These are phyloP conservation scores for Arabis hirsuta DNA, from an alignment of 345 rosid genomes.

Conservation along the genomic window DNA sequence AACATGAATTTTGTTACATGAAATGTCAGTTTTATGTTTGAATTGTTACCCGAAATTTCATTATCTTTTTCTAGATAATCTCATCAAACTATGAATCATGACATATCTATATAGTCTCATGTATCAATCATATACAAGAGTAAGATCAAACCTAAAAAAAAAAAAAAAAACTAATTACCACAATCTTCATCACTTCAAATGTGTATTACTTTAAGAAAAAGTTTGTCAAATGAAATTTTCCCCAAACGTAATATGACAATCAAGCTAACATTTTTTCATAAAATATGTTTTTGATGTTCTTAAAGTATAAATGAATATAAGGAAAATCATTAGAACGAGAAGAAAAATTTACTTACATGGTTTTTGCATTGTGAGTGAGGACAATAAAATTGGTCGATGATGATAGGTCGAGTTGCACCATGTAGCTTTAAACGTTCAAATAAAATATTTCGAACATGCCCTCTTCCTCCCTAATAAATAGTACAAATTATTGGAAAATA, in stretches of 20 bases:
- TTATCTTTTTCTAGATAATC: neutral
- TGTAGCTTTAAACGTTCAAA: conserved; percentile 43
- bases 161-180: neutral
- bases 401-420: conserved; percentile 48
- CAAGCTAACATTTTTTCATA: neutral
- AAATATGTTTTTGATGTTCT: neutral
- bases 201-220: neutral
- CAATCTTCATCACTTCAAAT: neutral
- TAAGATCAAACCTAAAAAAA: neutral
- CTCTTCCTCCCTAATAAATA: conserved; percentile 55
- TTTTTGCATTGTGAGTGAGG: conserved; percentile 49
- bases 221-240: neutral
- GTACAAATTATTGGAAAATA: neutral
- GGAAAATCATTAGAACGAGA: neutral
- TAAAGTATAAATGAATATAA: neutral
- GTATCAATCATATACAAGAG: neutral
- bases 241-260: too few species aligned
- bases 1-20: neutral
- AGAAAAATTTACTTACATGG: conserved; percentile 37
- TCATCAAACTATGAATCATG: neutral
- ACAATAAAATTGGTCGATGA: conserved; percentile 62
- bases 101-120: neutral
- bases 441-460: conserved; percentile 48
- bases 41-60: neutral
- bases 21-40: neutral